These are phyloP conservation scores for Dicorynia guianensis DNA, from an alignment of 306 rosid genomes.

Conservation along the genomic window DNA sequence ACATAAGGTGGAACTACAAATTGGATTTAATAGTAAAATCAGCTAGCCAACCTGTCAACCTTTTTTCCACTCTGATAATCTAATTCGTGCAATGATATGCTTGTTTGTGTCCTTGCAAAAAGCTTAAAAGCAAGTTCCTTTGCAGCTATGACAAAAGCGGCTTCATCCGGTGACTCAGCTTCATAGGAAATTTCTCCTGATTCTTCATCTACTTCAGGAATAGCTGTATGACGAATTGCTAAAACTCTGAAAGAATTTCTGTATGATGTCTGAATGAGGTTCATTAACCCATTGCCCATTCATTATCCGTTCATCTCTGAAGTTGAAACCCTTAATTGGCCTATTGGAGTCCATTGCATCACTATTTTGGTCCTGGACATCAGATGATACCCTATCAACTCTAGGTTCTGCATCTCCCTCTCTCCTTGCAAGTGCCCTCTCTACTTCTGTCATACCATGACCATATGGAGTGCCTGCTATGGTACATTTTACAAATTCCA, in stretches of 20 bases:
- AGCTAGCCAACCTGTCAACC: constrained; percentile 60
- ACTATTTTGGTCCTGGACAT: constrained; percentile 8
- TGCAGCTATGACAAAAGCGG: constrained; percentile 67
- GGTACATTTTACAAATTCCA: constrained; percentile 67
- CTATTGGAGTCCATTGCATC: constrained; percentile 25
- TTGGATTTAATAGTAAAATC: constrained; percentile 6
- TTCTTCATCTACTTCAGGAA: constrained; percentile 45
- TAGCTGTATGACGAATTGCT: constrained; percentile 62
- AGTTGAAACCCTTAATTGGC: constrained; percentile 58
- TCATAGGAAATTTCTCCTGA: constrained; percentile 52
- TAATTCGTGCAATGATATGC: constrained; percentile 52
- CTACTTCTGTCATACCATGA: constrained; percentile 62
- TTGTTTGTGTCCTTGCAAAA: constrained; percentile 52
- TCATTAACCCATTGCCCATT: constrained; percentile 62
- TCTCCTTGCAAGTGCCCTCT: constrained; percentile 46
- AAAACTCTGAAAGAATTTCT: constrained; percentile 53
- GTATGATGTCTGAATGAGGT: constrained; percentile 52
- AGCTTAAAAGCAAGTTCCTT: constrained; percentile 61
- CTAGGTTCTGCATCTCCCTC: constrained; percentile 31
- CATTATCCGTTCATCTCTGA: constrained; percentile 53
- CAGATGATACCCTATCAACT: constrained; percentile 35
- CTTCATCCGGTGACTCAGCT: constrained; percentile 72
- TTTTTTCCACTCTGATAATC: constrained; percentile 47
- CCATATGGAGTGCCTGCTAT: constrained; percentile 63
- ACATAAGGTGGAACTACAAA: background rate